Base-by-base conservation (phyloP, 495 filamentous ascomycete species). In the Talaromyces stipitatus region DNA sequence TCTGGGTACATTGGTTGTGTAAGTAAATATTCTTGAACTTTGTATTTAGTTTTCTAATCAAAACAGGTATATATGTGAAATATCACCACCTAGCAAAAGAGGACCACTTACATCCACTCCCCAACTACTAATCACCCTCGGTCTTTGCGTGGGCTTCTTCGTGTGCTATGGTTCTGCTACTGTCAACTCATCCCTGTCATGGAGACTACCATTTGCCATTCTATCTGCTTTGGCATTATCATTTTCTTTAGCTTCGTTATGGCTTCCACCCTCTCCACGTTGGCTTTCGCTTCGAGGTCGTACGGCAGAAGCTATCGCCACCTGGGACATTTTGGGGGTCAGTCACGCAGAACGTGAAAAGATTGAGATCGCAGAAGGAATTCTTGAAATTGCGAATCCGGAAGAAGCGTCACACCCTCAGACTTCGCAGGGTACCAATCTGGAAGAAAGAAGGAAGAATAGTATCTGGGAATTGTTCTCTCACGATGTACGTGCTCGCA, bases 51-150 rank as follows among this genome's bases (percentile, higher is more conserved):
- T 32, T 36, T 1, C 8, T 45, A 32, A 23, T 58, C 18, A 55
- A 54, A n/a, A 58, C 46, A 75, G 72, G 9, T 82, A 84, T 51
- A 82, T 84, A 18, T 80, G 79, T 57, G 84, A 87, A 62, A 83
- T 86, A 32, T 79, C 83, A 4, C 84, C 84, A 0, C 69, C 76
- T 0, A 69, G 64, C 3, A 66, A 68, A 4, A 62, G 84, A 48
- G 84, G 82, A 0, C 69, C 74, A 2, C 59, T 87, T 18, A 78
- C 79, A 0, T 78, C 81, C 1, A 67, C 77, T 3, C 78, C 79
- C n/a, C 83, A 86, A 58, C 60, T 84, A 20, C 59, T 82, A 33
- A 79, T 75, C 16, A 77, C 77, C 0, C 33, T 77, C 1, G 83
- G 82, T 1, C 62, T 85, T 3, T 71, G 74, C 7, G 33, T 72